These are phyloP conservation scores for Eimeria zaria DNA, from an alignment of 169 alveolate species.

Conservation along the genomic window DNA sequence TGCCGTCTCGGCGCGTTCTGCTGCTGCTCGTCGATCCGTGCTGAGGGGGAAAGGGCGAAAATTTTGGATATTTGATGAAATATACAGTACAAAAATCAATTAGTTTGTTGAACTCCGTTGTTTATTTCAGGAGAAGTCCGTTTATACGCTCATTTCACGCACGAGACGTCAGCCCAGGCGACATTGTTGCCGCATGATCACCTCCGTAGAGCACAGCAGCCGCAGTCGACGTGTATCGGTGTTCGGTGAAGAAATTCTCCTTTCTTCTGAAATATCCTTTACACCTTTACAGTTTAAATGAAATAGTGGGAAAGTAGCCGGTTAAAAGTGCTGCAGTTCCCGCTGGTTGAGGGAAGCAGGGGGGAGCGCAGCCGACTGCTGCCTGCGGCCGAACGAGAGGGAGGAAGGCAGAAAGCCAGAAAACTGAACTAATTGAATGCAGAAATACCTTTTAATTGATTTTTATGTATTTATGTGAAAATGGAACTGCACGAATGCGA, in stretches of 20 bases:
- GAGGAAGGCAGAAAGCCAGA: background rate
- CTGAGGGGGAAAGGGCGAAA: background rate
- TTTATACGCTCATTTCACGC: background rate
- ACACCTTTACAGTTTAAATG: background rate
- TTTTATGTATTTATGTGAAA: background rate
- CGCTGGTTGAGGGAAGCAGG: background rate
- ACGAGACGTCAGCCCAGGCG: background rate
- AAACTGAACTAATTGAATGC: background rate
- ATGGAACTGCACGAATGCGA: slow-evolving; percentile 84
- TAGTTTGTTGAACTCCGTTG: background rate
- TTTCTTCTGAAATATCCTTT: background rate
- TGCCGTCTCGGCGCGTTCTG: background rate
- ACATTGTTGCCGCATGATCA: background rate
- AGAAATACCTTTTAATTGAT: background rate
- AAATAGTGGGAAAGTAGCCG: background rate
- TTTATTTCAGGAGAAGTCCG: background rate
- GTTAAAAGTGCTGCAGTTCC: background rate
- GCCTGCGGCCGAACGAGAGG: background rate
- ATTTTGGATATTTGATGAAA: background rate
- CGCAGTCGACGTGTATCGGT: background rate
- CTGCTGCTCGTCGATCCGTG: background rate
- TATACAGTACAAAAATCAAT: background rate
- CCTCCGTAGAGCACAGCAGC: background rate
- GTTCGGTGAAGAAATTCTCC: background rate
- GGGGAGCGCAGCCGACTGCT: slow-evolving; percentile 4